A percentile compares a stretch with the other conserved stretches of the same genome.
These are phyloP conservation scores for Glycyrrhiza uralensis DNA, from an alignment of 306 rosid genomes.

Conservation along the genomic window DNA sequence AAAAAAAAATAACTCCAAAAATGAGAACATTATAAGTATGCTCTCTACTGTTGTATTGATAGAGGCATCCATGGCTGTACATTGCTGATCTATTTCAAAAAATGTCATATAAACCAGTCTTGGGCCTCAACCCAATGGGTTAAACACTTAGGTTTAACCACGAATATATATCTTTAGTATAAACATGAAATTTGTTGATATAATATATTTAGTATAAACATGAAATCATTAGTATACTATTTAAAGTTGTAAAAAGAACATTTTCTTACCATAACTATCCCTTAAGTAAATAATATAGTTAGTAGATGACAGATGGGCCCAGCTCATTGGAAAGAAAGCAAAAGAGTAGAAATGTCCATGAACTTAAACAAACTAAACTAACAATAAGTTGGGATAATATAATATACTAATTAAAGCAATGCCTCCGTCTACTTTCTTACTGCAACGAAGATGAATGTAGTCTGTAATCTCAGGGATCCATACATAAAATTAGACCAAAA, in stretches of 20 bases:
- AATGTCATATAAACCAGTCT: background rate
- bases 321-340: background rate
- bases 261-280: constrained; percentile 1
- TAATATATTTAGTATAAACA: too few species aligned
- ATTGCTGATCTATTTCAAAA: background rate
- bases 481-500: too few species aligned
- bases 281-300: background rate
- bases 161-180: too few species aligned
- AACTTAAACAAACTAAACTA: constrained; percentile 12
- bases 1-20: background rate
- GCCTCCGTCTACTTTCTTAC: constrained; percentile 8
- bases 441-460: constrained; percentile 4
- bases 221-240: background rate
- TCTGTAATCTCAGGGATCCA: background rate
- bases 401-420: constrained; percentile 8
- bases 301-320: background rate
- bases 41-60: background rate
- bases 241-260: background rate
- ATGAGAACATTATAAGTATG: background rate
- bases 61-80: background rate
- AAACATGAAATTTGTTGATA: too few species aligned
- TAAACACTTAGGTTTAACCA: background rate
- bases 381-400: constrained; percentile 13
- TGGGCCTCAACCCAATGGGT: background rate
- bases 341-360: background rate